These are phyloP conservation scores for Mucor sp. DNA, from an alignment of 371 early-diverging fungal genomes.

Conservation along the genomic window DNA sequence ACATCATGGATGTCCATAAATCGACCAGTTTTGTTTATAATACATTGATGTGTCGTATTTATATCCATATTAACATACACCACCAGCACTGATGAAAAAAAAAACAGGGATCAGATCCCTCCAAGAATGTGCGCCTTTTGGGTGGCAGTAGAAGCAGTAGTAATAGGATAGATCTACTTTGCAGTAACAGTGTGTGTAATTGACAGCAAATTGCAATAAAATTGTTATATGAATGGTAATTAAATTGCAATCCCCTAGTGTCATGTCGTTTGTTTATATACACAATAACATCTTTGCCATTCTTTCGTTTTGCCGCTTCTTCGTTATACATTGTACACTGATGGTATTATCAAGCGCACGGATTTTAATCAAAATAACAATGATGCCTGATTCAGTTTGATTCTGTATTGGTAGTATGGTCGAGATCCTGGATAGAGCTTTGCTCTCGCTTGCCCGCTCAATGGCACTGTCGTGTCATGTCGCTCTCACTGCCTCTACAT, in stretches of 20 bases:
- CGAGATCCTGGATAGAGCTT: neutral
- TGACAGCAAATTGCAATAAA: constrained; percentile 3
- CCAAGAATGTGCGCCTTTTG: neutral
- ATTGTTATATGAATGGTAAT: neutral
- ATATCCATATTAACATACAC: neutral
- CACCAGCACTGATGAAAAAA: neutral
- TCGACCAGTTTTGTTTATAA: neutral
- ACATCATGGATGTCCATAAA: neutral
- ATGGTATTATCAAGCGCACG: neutral
- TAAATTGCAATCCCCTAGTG: neutral
- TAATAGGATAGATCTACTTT: neutral
- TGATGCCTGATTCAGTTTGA: neutral
- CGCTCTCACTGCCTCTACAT: too few relatives aligned
- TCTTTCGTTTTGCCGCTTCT: neutral
- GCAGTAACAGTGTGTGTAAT: constrained; percentile 1
- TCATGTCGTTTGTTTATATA: neutral
- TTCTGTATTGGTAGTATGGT: neutral
- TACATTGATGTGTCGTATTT: neutral
- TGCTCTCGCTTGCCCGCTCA: neutral
- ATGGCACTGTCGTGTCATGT: too few relatives aligned
- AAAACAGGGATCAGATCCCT: neutral
- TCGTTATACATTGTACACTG: neutral
- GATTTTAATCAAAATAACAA: neutral
- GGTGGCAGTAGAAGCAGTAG: neutral
- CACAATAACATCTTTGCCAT: neutral